Percentiles rank a stretch among this genome's conserved stretches.
Conservation (phyloP, 495 filamentous ascomycete species). For the Penicillium cinerascens region DNA sequence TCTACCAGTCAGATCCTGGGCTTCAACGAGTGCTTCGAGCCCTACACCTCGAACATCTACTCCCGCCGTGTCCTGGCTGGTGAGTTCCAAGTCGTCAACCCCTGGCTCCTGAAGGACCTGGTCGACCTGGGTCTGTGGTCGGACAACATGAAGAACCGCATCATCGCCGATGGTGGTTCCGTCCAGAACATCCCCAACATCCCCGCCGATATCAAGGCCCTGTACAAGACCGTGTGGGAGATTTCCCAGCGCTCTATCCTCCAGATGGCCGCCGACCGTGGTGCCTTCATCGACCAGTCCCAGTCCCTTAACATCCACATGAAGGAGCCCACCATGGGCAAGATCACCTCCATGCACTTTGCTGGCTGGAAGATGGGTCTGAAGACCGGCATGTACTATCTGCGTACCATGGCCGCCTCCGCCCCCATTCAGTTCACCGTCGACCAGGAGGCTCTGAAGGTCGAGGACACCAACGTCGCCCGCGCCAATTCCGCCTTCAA, state of each 20-base stretch:
- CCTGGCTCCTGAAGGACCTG: slow-evolving; percentile 96
- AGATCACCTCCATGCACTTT: slow-evolving; percentile 99
- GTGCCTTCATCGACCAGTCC: slow-evolving; percentile 97
- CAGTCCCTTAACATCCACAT: slow-evolving; percentile 99
- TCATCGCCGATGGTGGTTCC: slow-evolving; percentile 93
- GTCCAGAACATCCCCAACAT: slow-evolving; percentile 97
- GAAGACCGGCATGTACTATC: slow-evolving; percentile 99
- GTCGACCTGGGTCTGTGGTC: slow-evolving; percentile 98
- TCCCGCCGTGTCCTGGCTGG: slow-evolving; percentile 95
- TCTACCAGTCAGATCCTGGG: slow-evolving; percentile 95
- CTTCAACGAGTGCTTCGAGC: slow-evolving; percentile 99
- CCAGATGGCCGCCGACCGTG: slow-evolving; percentile 97
- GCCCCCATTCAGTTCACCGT: slow-evolving; percentile 99
- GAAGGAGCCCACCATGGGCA: slow-evolving; percentile 98
- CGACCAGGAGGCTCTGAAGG: slow-evolving; percentile 92
- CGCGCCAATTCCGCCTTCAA: slow-evolving; percentile 54
- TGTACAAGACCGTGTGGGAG: slow-evolving; percentile 99
- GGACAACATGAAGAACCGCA: slow-evolving; percentile 99
- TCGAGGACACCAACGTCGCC: slow-evolving; percentile 79
- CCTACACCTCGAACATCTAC: slow-evolving; percentile 99
- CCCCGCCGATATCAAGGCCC: slow-evolving; percentile 87
- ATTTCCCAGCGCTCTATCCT: slow-evolving; percentile 95
- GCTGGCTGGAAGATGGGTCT: slow-evolving; percentile 97
- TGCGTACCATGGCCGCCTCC: slow-evolving; percentile 94
- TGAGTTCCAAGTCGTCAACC: slow-evolving; percentile 99